Evolutionary conservation across 441 rosid genomes (phyloP).

Genomic region (California macrophylla): DNA sequence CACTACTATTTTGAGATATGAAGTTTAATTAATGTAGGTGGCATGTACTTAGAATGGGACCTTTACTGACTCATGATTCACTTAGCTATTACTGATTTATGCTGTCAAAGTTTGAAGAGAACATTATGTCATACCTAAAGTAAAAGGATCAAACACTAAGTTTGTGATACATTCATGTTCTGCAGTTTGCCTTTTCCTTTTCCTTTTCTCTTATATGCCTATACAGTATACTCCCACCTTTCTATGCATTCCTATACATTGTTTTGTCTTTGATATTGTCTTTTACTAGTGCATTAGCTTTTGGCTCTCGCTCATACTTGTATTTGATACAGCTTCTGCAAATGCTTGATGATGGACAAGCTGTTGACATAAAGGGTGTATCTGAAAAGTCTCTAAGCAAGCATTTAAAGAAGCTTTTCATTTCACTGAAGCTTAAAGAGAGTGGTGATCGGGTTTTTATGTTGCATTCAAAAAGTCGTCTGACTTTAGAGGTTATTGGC

Average conservation of each 20-base stretch:
- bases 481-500: conserved; percentile 53
- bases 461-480: conserved; percentile 35
- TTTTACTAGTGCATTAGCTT: neutral
- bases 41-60: neutral
- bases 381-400: conserved; percentile 50
- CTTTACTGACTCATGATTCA: neutral
- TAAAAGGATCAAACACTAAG: neutral
- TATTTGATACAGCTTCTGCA: conserved; percentile 46
- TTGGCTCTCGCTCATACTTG: conserved; percentile 1
- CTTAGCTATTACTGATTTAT: neutral
- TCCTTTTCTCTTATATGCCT: neutral
- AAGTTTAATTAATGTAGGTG: neutral
- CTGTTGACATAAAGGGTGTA: conserved; percentile 76
- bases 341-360: conserved; percentile 91
- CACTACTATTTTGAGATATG: neutral
- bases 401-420: conserved; percentile 61
- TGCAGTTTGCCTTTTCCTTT: neutral
- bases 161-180: neutral
- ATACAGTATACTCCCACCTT: neutral
- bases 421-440: conserved; percentile 51
- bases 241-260: neutral
- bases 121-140: neutral
- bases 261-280: neutral
- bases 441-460: conserved; percentile 61
- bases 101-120: neutral